Evolutionary conservation across 2,329 filamentous ascomycete species (phyloP).

Genomic region (Hymenoscyphus repandus): DNA sequence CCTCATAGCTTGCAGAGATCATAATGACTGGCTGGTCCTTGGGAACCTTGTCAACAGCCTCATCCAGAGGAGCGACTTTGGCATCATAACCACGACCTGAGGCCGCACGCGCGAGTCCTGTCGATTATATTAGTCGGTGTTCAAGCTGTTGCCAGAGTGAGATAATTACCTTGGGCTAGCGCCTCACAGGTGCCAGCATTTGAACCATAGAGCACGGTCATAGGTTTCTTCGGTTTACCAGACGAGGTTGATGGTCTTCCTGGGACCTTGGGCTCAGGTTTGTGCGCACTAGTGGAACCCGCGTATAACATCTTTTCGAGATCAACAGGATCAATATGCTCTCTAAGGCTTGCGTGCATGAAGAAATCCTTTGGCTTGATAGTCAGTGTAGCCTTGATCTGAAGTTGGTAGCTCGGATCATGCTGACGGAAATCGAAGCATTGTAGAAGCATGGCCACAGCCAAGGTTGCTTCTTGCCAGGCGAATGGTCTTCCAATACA

Average conservation of each 20-base stretch:
- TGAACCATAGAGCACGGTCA: slow-evolving; percentile 69
- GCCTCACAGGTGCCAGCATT: slow-evolving; percentile 72
- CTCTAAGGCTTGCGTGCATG: slow-evolving; percentile 53
- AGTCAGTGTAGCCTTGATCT: slow-evolving; percentile 52
- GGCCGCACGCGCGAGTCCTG: slow-evolving; percentile 51
- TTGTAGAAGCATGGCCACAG: slow-evolving; percentile 60
- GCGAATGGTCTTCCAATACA: slow-evolving; percentile 73
- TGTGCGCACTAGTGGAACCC: background rate
- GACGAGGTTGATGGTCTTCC: background rate
- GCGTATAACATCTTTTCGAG: slow-evolving; percentile 38
- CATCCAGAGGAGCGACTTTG: slow-evolving; percentile 52
- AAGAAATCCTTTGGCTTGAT: slow-evolving; percentile 60
- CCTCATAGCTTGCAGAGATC: slow-evolving; percentile 69
- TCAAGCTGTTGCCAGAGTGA: too few relatives aligned
- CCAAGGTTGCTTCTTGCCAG: slow-evolving; percentile 65
- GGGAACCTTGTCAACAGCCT: slow-evolving; percentile 54
- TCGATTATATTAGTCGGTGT: too few relatives aligned
- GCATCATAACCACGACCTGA: slow-evolving; percentile 51
- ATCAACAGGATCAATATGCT: slow-evolving; percentile 39
- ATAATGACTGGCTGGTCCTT: slow-evolving; percentile 58
- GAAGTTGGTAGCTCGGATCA: slow-evolving; percentile 54
- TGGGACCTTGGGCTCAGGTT: slow-evolving; percentile 27
- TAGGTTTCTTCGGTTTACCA: slow-evolving; percentile 15
- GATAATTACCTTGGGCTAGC: slow-evolving; percentile 47
- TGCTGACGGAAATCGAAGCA: slow-evolving; percentile 63